These are phyloP conservation scores for Dendrobium officinale DNA, from an alignment of 106 monocot genomes.

Conservation along the genomic window DNA sequence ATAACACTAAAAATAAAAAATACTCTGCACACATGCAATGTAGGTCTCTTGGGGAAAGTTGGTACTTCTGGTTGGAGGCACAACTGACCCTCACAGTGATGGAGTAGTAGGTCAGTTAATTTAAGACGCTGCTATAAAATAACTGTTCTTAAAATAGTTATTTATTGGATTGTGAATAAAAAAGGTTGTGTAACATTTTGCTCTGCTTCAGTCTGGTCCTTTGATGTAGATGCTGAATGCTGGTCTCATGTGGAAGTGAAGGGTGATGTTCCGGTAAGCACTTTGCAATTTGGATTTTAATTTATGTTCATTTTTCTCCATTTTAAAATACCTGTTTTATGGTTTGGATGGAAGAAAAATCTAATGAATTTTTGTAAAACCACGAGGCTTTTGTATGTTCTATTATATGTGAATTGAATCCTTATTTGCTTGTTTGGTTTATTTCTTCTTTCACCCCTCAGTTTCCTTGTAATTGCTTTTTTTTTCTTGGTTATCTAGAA, in stretches of 20 bases:
- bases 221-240: conserved; percentile 73
- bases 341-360: not conserved
- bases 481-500: not conserved
- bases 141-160: not conserved
- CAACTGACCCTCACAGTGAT: conserved; percentile 55
- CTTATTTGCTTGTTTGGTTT: not conserved
- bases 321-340: not conserved
- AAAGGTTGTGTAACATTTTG: not conserved
- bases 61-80: conserved; percentile 76
- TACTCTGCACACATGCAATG: not conserved
- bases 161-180: not conserved
- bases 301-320: not conserved
- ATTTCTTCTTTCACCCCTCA: not conserved
- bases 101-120: conserved; percentile 48
- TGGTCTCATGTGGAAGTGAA: conserved; percentile 89
- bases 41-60: conserved; percentile 81
- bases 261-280: conserved; percentile 86
- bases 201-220: conserved; percentile 66
- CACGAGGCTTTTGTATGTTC: not conserved
- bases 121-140: not conserved
- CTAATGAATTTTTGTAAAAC: not conserved
- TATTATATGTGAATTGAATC: not conserved
- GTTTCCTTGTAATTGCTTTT: not conserved
- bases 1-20: not conserved
- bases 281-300: not conserved